Base-by-base conservation (phyloP, 768 basidiomycete species). In the Pholiota microspora region DNA sequence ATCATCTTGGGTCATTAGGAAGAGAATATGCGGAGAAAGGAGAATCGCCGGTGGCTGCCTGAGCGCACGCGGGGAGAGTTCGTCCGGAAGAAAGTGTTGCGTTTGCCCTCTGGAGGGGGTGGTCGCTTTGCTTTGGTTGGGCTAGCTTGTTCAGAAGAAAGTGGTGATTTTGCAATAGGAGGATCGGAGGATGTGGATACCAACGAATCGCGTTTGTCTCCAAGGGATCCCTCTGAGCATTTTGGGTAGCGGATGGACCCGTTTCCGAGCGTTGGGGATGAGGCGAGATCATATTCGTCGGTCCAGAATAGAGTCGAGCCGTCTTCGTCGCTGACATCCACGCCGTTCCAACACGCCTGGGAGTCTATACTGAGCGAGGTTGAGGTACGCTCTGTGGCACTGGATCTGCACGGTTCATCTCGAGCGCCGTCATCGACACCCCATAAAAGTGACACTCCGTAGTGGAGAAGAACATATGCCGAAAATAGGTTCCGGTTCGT, bases 401-500 rank as follows among this genome's bases (percentile, higher is more conserved):
- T 31, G 7, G n/a, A 18, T 36, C 34, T 27, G 16, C 16, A 12
- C n/a, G 32, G 13, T 3, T 16, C 25, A 8, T 21, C 16, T 10
- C 18, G 4, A 13, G 0, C 8, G 9, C 13, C 49, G 18, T 50
- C 24, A 10, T n/a, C n/a, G n/a, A 12, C 10, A 0, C 23, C 34
- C 12, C 38, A 31, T 6, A 15, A 18, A 7, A 40, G 31, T 3
- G 44, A 23, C 13, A 31, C 21, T 7, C 45, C 53, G 16, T 54
- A 61, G 34, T 61, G 53, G 21, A 51, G 54, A 1, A 44, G 34
- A 23, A 61, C 36, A 35, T 56, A 61, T 21, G 52, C 55, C 4
- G 53, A 49, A 42, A 61, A 61, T 1, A 61, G 24, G 8, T 31
- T 45, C 36, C 38, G 51, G 45, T 61, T 61, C 28, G 45, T 56